phyloP scores from a whole-genome alignment of 176 grass and related monocot genomes.

The Echinochloa phyllopogon region DNA sequence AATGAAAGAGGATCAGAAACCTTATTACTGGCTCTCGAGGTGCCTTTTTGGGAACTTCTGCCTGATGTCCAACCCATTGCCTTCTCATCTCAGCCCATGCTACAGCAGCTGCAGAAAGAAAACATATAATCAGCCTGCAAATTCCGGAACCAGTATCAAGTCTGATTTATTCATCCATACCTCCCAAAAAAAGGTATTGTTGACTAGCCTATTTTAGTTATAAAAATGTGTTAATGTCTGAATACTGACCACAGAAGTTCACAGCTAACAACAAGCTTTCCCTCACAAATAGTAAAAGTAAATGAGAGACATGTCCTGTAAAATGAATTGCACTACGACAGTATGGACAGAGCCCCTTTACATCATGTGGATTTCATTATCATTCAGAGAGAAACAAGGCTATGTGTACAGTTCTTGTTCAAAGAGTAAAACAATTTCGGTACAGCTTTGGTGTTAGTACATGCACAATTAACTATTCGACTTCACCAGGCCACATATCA shows the following conservation, averaged over 20 bases:
- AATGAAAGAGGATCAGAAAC: constrained; percentile 47
- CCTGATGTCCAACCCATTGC: constrained; percentile 76
- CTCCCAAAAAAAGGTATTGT: background rate
- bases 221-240: constrained; percentile 3
- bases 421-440: background rate
- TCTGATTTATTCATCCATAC: constrained; percentile 8
- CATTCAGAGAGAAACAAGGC: background rate
- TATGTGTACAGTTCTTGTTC: constrained; percentile 2
- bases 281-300: background rate
- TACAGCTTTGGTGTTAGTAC: background rate
- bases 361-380: background rate
- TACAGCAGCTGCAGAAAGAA: constrained; percentile 65
- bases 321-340: background rate
- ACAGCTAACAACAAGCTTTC: background rate
- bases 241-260: background rate
- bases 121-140: constrained; percentile 20
- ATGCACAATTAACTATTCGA: constrained; percentile 8
- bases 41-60: constrained; percentile 49
- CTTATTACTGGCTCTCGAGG: constrained; percentile 81
- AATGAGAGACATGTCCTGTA: background rate
- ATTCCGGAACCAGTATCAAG: background rate
- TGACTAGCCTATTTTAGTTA: constrained; percentile 21
- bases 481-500: background rate
- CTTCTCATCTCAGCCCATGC: constrained; percentile 82
- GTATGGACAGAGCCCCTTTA: background rate